Percentiles rank a stretch among this genome's conserved stretches.
These are phyloP conservation scores for Discostella pseudostelligera DNA, from an alignment of 108 stramenopile genomes.

Conservation along the genomic window DNA sequence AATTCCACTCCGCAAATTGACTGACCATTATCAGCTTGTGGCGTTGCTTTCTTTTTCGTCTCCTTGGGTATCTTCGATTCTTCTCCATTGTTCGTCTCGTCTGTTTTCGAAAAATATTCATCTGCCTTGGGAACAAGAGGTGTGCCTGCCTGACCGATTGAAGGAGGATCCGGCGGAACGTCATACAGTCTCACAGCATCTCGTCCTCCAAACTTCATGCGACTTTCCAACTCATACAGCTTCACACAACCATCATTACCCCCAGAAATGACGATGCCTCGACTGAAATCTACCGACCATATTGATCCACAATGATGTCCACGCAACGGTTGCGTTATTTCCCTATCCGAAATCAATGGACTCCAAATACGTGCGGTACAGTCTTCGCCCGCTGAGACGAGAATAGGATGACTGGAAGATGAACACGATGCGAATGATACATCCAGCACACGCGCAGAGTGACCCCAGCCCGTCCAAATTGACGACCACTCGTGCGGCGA, in stretches of 20 bases:
- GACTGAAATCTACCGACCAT: slow-evolving; percentile 56
- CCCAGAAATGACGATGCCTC: slow-evolving; percentile 51
- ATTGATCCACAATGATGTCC: slow-evolving; percentile 48
- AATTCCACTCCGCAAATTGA: slow-evolving; percentile 63
- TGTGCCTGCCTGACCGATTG: not conserved
- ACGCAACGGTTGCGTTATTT: slow-evolving; percentile 31
- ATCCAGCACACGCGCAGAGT: slow-evolving; percentile 74
- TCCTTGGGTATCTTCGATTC: slow-evolving; percentile 1
- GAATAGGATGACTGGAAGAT: not conserved
- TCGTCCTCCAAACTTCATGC: slow-evolving; percentile 11
- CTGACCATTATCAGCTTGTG: slow-evolving; percentile 40
- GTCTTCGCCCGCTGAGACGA: slow-evolving; percentile 73
- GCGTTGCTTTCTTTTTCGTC: slow-evolving; percentile 40
- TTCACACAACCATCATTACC: slow-evolving; percentile 69
- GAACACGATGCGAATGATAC: slow-evolving; percentile 42
- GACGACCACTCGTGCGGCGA: slow-evolving; percentile 13
- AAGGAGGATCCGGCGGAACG: slow-evolving; percentile 20
- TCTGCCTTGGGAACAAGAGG: not conserved
- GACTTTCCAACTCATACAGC: slow-evolving; percentile 43
- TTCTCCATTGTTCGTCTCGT: not conserved
- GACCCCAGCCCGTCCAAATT: slow-evolving; percentile 75
- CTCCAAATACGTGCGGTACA: slow-evolving; percentile 67
- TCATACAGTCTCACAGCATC: slow-evolving; percentile 6
- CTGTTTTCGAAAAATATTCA: not conserved
- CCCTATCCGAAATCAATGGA: slow-evolving; percentile 31